These are phyloP conservation scores for Fusarium sarcochroum DNA, from an alignment of 2,329 filamentous ascomycete species.

Conservation along the genomic window DNA sequence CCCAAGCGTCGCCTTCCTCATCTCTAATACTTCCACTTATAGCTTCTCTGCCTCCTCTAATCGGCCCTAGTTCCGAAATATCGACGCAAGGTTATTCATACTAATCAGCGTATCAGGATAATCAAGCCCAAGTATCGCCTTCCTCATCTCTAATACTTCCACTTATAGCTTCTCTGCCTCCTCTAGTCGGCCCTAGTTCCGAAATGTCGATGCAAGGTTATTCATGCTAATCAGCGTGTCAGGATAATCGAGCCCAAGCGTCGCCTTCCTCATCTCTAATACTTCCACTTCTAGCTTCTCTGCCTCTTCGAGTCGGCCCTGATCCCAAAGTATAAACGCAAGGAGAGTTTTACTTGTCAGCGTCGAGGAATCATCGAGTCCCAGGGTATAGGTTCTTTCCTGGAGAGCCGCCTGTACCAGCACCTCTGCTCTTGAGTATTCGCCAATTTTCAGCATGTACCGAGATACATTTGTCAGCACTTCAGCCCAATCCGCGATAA, in stretches of 20 bases:
- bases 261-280: not conserved
- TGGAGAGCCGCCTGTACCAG: not conserved
- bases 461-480: not conserved
- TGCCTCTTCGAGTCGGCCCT: not conserved
- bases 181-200: not conserved
- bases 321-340: not conserved
- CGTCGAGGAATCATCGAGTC: not conserved
- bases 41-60: not conserved
- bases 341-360: not conserved
- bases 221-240: not conserved
- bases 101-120: not conserved
- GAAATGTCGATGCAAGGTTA: not conserved
- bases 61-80: not conserved
- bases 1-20: not conserved
- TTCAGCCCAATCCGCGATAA: not conserved
- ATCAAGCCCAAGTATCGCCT: no score
- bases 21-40: accelerated
- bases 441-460: not conserved
- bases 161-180: no score
- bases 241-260: not conserved
- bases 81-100: not conserved
- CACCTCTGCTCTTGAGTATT: not conserved
- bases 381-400: not conserved
- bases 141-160: no score
- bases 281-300: not conserved